These are phyloP conservation scores for Pouteria glomerata DNA, from an alignment of 148 eudicot species.

Conservation along the genomic window DNA sequence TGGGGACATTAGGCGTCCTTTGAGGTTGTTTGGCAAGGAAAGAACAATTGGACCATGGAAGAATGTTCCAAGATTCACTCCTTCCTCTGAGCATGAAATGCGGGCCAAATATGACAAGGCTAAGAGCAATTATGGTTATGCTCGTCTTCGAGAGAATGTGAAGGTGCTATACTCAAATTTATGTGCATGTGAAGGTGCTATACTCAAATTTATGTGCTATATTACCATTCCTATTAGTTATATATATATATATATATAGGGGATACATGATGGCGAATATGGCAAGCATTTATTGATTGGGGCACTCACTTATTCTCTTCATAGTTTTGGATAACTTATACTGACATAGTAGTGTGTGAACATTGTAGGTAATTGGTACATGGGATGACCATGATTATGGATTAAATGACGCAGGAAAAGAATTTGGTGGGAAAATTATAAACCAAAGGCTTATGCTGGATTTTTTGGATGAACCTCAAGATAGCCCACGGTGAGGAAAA, in stretches of 20 bases:
- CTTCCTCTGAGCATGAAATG: slow-evolving; percentile 58
- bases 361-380: slow-evolving; percentile 57
- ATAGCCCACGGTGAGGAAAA: slow-evolving; percentile 51
- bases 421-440: slow-evolving; percentile 38
- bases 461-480: slow-evolving; percentile 65
- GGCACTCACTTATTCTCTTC: background rate
- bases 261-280: background rate
- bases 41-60: slow-evolving; percentile 77
- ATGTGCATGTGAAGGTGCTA: no score
- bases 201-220: no score
- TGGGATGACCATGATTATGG: slow-evolving; percentile 91
- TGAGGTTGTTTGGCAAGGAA: slow-evolving; percentile 50
- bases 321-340: background rate
- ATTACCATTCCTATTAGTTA: background rate
- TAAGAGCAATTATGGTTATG: slow-evolving; percentile 47
- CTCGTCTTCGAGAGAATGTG: slow-evolving; percentile 33
- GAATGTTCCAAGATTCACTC: slow-evolving; percentile 57
- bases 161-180: slow-evolving; percentile 31
- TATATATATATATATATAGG: no score
- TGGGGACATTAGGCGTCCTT: slow-evolving; percentile 55
- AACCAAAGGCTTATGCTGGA: slow-evolving; percentile 67
- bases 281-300: slow-evolving; percentile 2
- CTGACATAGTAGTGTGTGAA: background rate
- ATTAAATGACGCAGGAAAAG: slow-evolving; percentile 77
- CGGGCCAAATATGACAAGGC: slow-evolving; percentile 35